Evolutionary conservation across 805 yeast species (phyloP).

Genomic region (Lipomyces sp.): DNA sequence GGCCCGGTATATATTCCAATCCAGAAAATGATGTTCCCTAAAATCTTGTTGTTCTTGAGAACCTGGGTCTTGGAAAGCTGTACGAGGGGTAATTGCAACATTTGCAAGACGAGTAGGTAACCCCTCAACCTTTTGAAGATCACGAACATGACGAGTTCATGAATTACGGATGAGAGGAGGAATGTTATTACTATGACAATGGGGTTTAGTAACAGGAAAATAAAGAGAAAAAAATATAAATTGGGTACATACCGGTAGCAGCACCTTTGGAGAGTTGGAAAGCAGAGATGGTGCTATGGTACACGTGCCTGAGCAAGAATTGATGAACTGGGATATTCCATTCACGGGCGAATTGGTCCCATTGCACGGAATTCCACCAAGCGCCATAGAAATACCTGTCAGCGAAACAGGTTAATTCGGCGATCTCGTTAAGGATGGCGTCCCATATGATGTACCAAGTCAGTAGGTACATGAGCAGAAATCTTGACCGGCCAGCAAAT

Average conservation of each 20-base stretch:
- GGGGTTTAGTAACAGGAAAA: not conserved
- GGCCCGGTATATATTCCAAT: slow-evolving; percentile 90
- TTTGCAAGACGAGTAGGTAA: slow-evolving; percentile 77
- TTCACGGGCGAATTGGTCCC: slow-evolving; percentile 90
- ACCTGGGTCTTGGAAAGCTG: slow-evolving; percentile 63
- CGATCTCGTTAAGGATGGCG: slow-evolving; percentile 84
- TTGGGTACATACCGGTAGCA: slow-evolving; percentile 64
- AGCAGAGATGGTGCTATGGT: slow-evolving; percentile 84
- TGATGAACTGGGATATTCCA: slow-evolving; percentile 96
- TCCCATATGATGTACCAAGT: slow-evolving; percentile 95
- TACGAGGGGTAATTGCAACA: slow-evolving; percentile 85
- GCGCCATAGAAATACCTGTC: slow-evolving; percentile 93
- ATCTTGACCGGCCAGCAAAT: slow-evolving; percentile 40
- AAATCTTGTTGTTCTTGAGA: slow-evolving; percentile 57
- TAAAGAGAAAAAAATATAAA: slow-evolving; percentile 35
- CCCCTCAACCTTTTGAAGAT: slow-evolving; percentile 81
- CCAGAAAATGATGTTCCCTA: slow-evolving; percentile 90
- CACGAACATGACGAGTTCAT: slow-evolving; percentile 91
- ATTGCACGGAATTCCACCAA: slow-evolving; percentile 96
- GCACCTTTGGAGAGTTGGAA: slow-evolving; percentile 63
- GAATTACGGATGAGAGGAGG: slow-evolving; percentile 77
- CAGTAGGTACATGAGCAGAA: slow-evolving; percentile 72
- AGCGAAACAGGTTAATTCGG: slow-evolving; percentile 83
- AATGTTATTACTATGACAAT: slow-evolving; percentile 54
- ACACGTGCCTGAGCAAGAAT: slow-evolving; percentile 88